Percentiles rank a stretch among this genome's conserved stretches.
Evolutionary conservation across 192 early-diverging fungal species (phyloP).

Genomic region (Phlyctochytrium arcticum): DNA sequence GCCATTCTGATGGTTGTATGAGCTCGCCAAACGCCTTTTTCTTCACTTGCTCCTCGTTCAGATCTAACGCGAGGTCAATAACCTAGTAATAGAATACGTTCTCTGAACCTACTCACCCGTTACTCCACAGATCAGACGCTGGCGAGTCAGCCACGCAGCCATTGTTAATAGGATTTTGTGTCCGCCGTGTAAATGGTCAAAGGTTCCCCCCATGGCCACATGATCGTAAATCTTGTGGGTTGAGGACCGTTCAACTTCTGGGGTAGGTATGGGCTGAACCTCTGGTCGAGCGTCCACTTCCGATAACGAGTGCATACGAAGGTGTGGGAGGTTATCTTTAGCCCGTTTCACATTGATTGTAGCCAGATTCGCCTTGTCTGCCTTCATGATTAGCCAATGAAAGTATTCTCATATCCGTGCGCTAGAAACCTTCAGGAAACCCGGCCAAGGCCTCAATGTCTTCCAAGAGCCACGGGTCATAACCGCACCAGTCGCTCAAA

Average conservation of each 20-base stretch:
- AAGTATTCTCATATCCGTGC: not conserved
- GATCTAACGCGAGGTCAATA: too few species aligned
- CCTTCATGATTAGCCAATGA: not conserved
- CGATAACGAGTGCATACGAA: not conserved
- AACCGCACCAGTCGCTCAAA: slow-evolving; percentile 58
- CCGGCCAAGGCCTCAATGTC: slow-evolving; percentile 41
- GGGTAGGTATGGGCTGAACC: not conserved
- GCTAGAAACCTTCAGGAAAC: slow-evolving; percentile 30
- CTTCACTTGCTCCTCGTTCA: too few species aligned
- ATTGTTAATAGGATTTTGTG: slow-evolving; percentile 91
- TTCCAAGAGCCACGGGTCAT: slow-evolving; percentile 38
- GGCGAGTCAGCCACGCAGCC: slow-evolving; percentile 63
- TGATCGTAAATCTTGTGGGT: slow-evolving; percentile 32
- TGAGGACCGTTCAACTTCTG: not conserved
- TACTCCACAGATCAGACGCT: slow-evolving; percentile 67
- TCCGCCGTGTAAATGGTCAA: slow-evolving; percentile 93
- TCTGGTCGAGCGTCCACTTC: not conserved
- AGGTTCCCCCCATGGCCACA: slow-evolving; percentile 87
- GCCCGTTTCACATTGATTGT: slow-evolving; percentile 10
- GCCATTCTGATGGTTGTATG: too few species aligned
- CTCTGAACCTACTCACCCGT: slow-evolving; percentile 63
- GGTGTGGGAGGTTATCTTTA: slow-evolving; percentile 5
- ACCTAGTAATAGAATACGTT: too few species aligned
- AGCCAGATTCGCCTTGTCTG: slow-evolving; percentile 17
- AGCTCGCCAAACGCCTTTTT: too few species aligned